A percentile compares a stretch with the other conserved stretches of the same genome.
Evolutionary conservation across 257 asterid species (phyloP).

Genomic region (Eucommia ulmoides): DNA sequence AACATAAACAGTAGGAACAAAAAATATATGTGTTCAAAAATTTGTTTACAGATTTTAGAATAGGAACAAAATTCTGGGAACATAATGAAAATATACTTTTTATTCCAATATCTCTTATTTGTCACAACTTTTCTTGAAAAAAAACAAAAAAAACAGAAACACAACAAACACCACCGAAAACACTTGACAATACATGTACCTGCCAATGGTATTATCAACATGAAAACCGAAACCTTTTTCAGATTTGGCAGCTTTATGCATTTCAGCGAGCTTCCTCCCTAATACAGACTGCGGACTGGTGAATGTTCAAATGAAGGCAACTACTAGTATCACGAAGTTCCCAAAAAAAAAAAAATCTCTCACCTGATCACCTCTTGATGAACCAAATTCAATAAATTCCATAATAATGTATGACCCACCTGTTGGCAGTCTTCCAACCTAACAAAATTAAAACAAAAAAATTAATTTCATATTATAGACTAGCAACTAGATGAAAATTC

Average conservation of each 20-base stretch:
- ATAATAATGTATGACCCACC: constrained; percentile 90
- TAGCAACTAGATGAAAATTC: background rate
- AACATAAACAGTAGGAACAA: no score
- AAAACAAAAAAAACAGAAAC: no score
- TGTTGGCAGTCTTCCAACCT: constrained; percentile 77
- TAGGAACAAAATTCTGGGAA: background rate
- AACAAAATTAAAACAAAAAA: constrained; percentile 10
- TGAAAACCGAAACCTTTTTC: constrained; percentile 78
- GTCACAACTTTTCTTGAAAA: no score
- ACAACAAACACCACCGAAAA: no score
- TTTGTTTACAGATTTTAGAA: no score
- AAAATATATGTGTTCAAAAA: no score
- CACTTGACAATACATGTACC: no score
- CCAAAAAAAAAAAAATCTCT: constrained; percentile 13
- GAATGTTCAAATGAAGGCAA: constrained; percentile 19
- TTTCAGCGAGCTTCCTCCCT: constrained; percentile 96
- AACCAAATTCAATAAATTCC: constrained; percentile 85
- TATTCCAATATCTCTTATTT: no score
- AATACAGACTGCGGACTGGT: constrained; percentile 60
- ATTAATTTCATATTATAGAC: background rate
- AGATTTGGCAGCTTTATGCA: constrained; percentile 80
- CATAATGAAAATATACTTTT: no score
- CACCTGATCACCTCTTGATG: constrained; percentile 73
- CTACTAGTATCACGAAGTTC: constrained; percentile 4
- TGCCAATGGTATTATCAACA: constrained; percentile 87